Conservation (phyloP, 768 basidiomycete genomes). For the Austroboletus eburneus region DNA sequence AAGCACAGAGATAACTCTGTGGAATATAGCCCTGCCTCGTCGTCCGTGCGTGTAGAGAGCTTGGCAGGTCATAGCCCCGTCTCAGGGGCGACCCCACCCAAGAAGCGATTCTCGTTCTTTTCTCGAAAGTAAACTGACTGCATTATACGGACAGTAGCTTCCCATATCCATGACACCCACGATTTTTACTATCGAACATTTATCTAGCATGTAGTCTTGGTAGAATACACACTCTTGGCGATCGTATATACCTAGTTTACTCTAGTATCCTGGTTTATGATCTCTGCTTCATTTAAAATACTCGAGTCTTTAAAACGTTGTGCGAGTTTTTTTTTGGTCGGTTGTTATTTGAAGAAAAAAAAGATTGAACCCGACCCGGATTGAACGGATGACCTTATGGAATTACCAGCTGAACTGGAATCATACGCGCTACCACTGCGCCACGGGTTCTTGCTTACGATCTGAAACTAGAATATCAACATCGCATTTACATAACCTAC, state of each 20-base stretch:
- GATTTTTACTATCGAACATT: neutral
- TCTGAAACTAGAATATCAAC: too few species aligned
- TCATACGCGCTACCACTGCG: constrained; percentile 40
- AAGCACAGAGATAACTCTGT: constrained; percentile 17
- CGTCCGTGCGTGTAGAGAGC: constrained; percentile 18
- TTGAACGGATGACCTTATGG: constrained; percentile 48
- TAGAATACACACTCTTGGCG: constrained; percentile 9
- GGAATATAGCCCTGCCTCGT: constrained; percentile 25
- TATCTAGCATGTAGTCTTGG: neutral
- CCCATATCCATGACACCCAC: constrained; percentile 17
- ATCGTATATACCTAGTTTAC: constrained; percentile 11
- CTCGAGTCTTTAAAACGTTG: neutral
- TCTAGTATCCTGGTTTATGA: neutral
- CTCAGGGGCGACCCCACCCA: constrained; percentile 5
- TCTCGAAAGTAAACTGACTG: constrained; percentile 26
- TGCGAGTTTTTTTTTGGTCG: too few species aligned
- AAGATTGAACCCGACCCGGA: constrained; percentile 40
- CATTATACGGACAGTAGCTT: constrained; percentile 9
- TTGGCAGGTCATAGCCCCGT: constrained; percentile 5
- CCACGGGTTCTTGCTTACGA: constrained; percentile 31
- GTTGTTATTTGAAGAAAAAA: constrained; percentile 2
- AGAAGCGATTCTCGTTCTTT: constrained; percentile 30
- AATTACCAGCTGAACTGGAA: constrained; percentile 28
- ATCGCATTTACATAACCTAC: too few species aligned
- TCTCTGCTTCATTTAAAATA: neutral